A percentile compares a stretch with the other conserved stretches of the same genome.
Evolutionary conservation across 2,329 filamentous ascomycete species (phyloP).

Genomic region (Truncatella angustata): DNA sequence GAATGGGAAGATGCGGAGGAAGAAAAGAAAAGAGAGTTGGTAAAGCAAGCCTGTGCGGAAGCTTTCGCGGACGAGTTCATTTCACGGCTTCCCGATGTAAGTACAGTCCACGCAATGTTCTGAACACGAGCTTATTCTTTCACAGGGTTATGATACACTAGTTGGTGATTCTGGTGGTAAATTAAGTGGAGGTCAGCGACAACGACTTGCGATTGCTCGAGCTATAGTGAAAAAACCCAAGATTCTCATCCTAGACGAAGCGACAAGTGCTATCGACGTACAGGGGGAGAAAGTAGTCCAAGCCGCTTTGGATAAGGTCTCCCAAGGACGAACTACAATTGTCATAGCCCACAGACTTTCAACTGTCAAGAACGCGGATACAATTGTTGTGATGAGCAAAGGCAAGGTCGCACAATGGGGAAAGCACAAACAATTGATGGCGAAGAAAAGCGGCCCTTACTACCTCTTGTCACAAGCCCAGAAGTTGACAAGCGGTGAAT

Average conservation of each 20-base stretch:
- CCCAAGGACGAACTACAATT: slow-evolving; percentile 60
- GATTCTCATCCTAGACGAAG: slow-evolving; percentile 67
- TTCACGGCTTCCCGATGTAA: slow-evolving; percentile 43
- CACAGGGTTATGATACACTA: slow-evolving; percentile 55
- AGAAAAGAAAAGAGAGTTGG: slow-evolving; percentile 43
- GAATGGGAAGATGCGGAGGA: slow-evolving; percentile 50
- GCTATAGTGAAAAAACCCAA: slow-evolving; percentile 62
- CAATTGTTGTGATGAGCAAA: slow-evolving; percentile 42
- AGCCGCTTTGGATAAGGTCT: slow-evolving; percentile 53
- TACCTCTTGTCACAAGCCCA: slow-evolving; percentile 64
- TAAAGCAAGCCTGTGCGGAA: slow-evolving; percentile 53
- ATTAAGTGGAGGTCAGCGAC: slow-evolving; percentile 66
- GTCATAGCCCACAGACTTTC: slow-evolving; percentile 63
- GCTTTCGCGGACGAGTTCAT: slow-evolving; percentile 61
- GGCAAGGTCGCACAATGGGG: slow-evolving; percentile 72
- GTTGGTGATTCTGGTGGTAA: slow-evolving; percentile 66
- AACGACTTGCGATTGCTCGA: slow-evolving; percentile 64
- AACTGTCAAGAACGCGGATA: slow-evolving; percentile 44
- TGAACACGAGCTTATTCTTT: not conserved
- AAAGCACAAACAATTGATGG: slow-evolving; percentile 69
- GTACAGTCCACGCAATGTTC: slow-evolving; percentile 1
- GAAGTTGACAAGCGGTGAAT: slow-evolving; percentile 47
- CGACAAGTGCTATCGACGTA: slow-evolving; percentile 55
- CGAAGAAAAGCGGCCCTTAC: slow-evolving; percentile 60
- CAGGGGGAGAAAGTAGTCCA: slow-evolving; percentile 51